Percentiles rank a stretch among this genome's conserved stretches.
These are phyloP conservation scores for Tylopilus rubrobrunneus DNA, from an alignment of 768 basidiomycete species.

Conservation along the genomic window DNA sequence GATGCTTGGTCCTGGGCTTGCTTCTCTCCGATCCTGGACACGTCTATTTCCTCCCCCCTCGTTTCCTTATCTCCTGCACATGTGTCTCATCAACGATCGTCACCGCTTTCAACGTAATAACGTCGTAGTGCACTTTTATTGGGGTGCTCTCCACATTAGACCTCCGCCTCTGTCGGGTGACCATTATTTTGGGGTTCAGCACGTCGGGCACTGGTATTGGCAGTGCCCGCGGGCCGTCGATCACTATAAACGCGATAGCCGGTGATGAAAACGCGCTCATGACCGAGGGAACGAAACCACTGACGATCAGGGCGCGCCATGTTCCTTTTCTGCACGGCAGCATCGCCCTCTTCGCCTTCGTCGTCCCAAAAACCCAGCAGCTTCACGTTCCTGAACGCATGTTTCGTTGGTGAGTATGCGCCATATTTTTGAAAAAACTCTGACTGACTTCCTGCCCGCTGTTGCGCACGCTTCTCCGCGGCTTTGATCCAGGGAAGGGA, in stretches of 20 bases:
- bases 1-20: slow-evolving; percentile 70
- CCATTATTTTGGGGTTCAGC: not conserved
- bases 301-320: slow-evolving; percentile 81
- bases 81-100: not conserved
- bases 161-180: slow-evolving; percentile 1
- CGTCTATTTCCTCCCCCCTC: slow-evolving; percentile 40
- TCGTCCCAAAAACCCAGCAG: slow-evolving; percentile 84
- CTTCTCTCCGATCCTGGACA: slow-evolving; percentile 70
- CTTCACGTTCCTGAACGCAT: slow-evolving; percentile 68
- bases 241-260: slow-evolving; percentile 13
- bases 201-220: slow-evolving; percentile 10
- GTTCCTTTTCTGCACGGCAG: slow-evolving; percentile 57
- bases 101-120: not conserved
- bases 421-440: too few relatives aligned
- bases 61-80: slow-evolving; percentile 1
- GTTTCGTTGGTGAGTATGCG: not conserved
- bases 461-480: slow-evolving; percentile 83
- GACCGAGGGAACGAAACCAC: slow-evolving; percentile 28
- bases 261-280: not conserved
- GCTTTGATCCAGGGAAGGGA: slow-evolving; percentile 94
- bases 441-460: slow-evolving; percentile 51
- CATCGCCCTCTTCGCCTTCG: slow-evolving; percentile 58
- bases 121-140: slow-evolving; percentile 16
- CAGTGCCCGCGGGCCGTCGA: slow-evolving; percentile 12
- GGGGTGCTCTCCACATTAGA: not conserved